These are phyloP conservation scores for Hevea brasiliensis DNA, from an alignment of 345 rosid species.

Conservation along the genomic window DNA sequence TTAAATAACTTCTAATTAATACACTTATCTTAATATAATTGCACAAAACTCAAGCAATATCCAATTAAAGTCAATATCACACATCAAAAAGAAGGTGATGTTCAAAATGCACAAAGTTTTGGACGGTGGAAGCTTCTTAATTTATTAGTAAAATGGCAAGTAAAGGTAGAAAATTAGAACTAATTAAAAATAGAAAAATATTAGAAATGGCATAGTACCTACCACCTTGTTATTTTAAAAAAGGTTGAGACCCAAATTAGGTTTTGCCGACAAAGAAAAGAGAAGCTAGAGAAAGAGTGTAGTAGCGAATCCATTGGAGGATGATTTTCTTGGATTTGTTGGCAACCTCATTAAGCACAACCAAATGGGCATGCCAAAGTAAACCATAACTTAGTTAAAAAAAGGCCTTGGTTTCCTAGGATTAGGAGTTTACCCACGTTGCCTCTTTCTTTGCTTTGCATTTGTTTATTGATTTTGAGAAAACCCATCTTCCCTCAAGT, in stretches of 20 bases:
- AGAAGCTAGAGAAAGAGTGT: background rate
- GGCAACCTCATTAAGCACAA: background rate
- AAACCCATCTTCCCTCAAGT: background rate
- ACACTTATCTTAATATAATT: too few relatives aligned
- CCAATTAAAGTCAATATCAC: too few relatives aligned
- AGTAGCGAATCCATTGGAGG: background rate
- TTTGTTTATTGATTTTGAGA: background rate
- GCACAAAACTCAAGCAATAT: too few relatives aligned
- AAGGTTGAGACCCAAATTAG: background rate
- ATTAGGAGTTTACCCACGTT: constrained; percentile 6
- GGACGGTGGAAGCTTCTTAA: too few relatives aligned
- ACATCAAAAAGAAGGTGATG: too few relatives aligned
- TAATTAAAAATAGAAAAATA: too few relatives aligned
- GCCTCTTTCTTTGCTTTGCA: too few relatives aligned
- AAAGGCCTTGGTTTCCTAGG: constrained; percentile 16
- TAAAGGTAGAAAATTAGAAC: too few relatives aligned
- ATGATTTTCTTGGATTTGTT: constrained; percentile 1
- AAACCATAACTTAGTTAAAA: background rate
- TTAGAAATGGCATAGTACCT: background rate
- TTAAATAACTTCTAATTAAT: too few relatives aligned
- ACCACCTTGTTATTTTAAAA: background rate
- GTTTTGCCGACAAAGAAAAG: background rate
- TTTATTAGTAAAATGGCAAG: too few relatives aligned
- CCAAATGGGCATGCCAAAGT: background rate
- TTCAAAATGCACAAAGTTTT: too few relatives aligned